These are phyloP conservation scores for Colletotrichum navitas DNA, from an alignment of 2,329 filamentous ascomycete genomes.

Conservation along the genomic window DNA sequence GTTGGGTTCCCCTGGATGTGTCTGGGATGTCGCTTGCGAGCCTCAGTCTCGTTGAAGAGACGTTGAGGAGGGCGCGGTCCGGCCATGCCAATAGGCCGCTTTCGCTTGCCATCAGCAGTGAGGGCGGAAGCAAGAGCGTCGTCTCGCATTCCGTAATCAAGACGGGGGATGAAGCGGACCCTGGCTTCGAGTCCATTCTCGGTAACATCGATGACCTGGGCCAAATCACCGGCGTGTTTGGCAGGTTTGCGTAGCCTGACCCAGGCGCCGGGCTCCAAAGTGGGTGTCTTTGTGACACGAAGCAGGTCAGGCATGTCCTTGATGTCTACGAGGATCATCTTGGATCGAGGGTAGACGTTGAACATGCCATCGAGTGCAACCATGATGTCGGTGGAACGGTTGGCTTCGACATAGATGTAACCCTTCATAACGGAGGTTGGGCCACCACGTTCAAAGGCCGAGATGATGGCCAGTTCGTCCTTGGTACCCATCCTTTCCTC, in stretches of 20 bases:
- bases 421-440: constrained; percentile 87
- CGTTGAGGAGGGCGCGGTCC: constrained; percentile 85
- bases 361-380: constrained; percentile 85
- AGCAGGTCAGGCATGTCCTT: constrained; percentile 99
- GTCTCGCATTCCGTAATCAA: constrained; percentile 92
- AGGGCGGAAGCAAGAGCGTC: constrained; percentile 66
- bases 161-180: constrained; percentile 87
- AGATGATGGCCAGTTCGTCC: constrained; percentile 85
- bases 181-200: constrained; percentile 91
- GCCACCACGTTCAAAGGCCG: constrained; percentile 89
- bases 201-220: constrained; percentile 91
- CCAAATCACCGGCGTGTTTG: constrained; percentile 90
- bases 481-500: constrained; percentile 84
- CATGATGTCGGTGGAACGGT: constrained; percentile 87
- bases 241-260: constrained; percentile 85
- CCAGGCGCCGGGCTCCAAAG: constrained; percentile 88
- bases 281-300: constrained; percentile 86
- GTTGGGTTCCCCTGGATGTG: constrained; percentile 76
- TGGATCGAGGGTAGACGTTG: constrained; percentile 89
- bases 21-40: constrained; percentile 84
- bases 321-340: constrained; percentile 90
- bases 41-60: constrained; percentile 93
- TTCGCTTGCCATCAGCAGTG: constrained; percentile 78
- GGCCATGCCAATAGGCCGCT: constrained; percentile 71
- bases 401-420: constrained; percentile 94